Base-by-base conservation (phyloP, 805 yeast species). In the Danielia reshetovae region DNA sequence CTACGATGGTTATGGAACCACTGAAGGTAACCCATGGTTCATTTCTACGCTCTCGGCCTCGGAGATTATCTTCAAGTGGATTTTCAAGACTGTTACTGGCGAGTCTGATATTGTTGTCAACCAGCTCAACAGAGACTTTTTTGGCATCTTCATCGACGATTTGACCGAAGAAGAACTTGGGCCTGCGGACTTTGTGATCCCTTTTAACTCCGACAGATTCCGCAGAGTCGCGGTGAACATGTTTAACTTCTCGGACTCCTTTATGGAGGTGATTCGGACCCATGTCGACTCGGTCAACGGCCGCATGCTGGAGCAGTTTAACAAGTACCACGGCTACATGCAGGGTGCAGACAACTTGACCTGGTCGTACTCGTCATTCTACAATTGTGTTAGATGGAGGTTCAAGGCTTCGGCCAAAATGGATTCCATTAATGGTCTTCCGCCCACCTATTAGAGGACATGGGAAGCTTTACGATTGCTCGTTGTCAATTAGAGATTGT, bases 11-110 rank as follows among this genome's bases (percentile, higher is more conserved):
- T 62, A 67, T 40, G 79, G 77, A 0, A 65, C 73, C 0, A 68
- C 81, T 21, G 86, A 81, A 48, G 97, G 96, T 3, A 88, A 89
- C 51, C 97, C 97, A 5, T 89, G 97, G 97, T 87, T 88, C 53
- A 73, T 89, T 38, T 65, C 85, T 3, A 84, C 90, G 1, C 75
- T 83, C 0, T 67, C 83, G 3, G 86, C 85, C 2, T 65, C 85
- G 4, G 85, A 81, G 52, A 46, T 81, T 12, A 52, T 82, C 27
- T 81, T 72, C 57, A 76, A 74, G 49, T 53, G 75, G 39, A 65
- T 82, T 18, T 62, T 62, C 53, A 72, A 72, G 42, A 55, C 72
- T 25, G 59, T 65, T 43, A 46, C 46, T 6, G 42, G 55, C 13
- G 48, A 64, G 30, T 41, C 61, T 18, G 79, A 78, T 52, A 55